Evolutionary conservation across 2,329 filamentous ascomycete genomes (phyloP), one percentile per base, ranked within the genome.

Genomic region (Chalara sp.): DNA sequence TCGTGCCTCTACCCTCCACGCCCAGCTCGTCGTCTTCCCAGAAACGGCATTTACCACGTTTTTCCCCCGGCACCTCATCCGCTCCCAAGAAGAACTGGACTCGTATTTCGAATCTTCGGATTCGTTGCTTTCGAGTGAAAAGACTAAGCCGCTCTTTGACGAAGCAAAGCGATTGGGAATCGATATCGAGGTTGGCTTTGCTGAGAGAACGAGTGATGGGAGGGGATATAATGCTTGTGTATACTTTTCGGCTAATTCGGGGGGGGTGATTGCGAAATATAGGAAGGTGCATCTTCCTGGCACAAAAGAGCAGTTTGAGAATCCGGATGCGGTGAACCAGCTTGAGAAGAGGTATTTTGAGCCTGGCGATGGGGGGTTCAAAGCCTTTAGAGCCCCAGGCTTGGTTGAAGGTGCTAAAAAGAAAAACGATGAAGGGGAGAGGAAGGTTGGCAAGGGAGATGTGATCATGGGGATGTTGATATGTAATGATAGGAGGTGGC

Each of bases 11-110:
- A 49, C 63, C 2, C 61, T 73, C 49, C 68, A 68, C 12, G 75
- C 74, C 41, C 68, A 74, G 53, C 62, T 80, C 1, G 70, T 79
- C 7, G 70, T 79, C 32, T 80, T 74, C 55, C 77, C 76, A 1
- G 77, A 80, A 61, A 67, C 71, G n/a, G 72, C 76, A 8, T 69
- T 80, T 10, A 79, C 76, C 1, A 80, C 76, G 1, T 80, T 81
- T 68, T 80, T 80, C 60, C 76, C 77, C 0, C 70, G 74, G 5
- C 70, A 76, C 56, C 63, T 78, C 42, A 70, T 78, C 52, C 61
- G 69, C 6, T 70, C 74, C 50, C 61, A 67, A 29, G 60, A 64
- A 11, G 68, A 75, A 40, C 63, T 79, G 10, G 72, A 73, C 44
- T 56, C 60, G 6, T 78, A 73, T 64, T 80, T 80, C 57, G 78